These are phyloP conservation scores for Metschnikowia kofuensis DNA, from an alignment of 805 yeast species.

Conservation along the genomic window DNA sequence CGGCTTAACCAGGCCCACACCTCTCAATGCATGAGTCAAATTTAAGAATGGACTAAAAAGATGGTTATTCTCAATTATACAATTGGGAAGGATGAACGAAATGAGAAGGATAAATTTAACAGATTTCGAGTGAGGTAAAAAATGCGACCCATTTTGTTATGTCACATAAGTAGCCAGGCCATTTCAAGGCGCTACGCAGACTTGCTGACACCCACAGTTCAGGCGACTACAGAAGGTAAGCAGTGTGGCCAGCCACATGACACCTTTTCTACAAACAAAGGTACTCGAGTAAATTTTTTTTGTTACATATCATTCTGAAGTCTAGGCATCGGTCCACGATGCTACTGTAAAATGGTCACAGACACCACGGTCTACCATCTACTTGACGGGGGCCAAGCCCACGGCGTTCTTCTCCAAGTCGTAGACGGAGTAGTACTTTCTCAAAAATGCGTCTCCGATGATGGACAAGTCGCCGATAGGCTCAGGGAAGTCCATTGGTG, in stretches of 20 bases:
- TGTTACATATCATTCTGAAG: not conserved
- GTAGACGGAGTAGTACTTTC: slow-evolving; percentile 91
- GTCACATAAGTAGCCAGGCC: too few relatives aligned
- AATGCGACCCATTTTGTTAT: too few relatives aligned
- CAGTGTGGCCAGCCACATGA: not conserved
- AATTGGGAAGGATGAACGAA: too few relatives aligned
- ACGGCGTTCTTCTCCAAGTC: slow-evolving; percentile 89
- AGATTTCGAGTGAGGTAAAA: too few relatives aligned
- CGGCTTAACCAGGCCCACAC: not conserved
- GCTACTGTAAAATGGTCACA: not conserved
- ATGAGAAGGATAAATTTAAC: too few relatives aligned
- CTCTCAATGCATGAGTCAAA: not conserved
- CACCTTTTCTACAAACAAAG: not conserved
- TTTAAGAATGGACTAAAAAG: too few relatives aligned
- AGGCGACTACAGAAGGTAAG: too few relatives aligned
- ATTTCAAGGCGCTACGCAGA: too few relatives aligned
- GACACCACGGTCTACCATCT: not conserved
- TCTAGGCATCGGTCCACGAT: not conserved
- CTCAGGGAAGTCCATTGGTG: slow-evolving; percentile 96
- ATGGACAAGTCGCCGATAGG: slow-evolving; percentile 97
- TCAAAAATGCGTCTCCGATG: slow-evolving; percentile 95
- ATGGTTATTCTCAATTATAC: too few relatives aligned
- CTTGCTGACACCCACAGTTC: too few relatives aligned
- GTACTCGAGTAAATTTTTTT: not conserved
- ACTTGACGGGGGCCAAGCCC: slow-evolving; percentile 79